Evolutionary conservation across 2,329 filamentous ascomycete species (phyloP), one percentile per base, ranked within the genome.

Genomic region (Zopfia rhizophila): DNA sequence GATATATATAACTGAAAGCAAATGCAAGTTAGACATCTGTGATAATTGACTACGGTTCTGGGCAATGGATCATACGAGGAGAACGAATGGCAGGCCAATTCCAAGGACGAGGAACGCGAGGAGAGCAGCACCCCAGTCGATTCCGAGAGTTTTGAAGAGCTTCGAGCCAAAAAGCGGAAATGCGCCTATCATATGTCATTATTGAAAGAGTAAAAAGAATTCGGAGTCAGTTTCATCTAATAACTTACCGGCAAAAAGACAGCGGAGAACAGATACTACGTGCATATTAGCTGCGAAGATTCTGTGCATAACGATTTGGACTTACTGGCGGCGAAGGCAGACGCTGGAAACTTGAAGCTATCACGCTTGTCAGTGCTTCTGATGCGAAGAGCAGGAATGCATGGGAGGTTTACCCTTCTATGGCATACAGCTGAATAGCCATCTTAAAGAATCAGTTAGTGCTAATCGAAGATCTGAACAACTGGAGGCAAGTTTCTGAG

Each of bases 121-220:
- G 28, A 51, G 30, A 12, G 43, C 51, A n/a, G 48, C 45, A 35
- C 48, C 51, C 53, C 47, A 56, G 28, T 56, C 45, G 14, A 56
- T 29, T 11, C 48, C 50, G 21, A 56, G 39, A 17, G 21, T 33
- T 19, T 40, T 14, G 23, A 55, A 51, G 3, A 49, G 31, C 27
- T 42, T 48, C 28, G 38, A 32, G 12, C 51, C 51, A 32, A 54
- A 54, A 3, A 54, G 40, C 3, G 51, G 51, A 33, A 54, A 54
- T 4, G 39, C 39, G 23, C 51, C n/a, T n/a, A n/a, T n/a, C n/a
- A n/a, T n/a, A n/a, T n/a, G n/a, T n/a, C n/a, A n/a, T n/a, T n/a
- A n/a, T n/a, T n/a, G n/a, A n/a, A n/a, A n/a, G n/a, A n/a, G n/a
- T n/a, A n/a, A n/a, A n/a, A n/a, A n/a, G n/a, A n/a, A n/a, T n/a